phyloP scores from a whole-genome alignment of 2,329 filamentous ascomycete genomes.

The Scedosporium aurantiacum region DNA sequence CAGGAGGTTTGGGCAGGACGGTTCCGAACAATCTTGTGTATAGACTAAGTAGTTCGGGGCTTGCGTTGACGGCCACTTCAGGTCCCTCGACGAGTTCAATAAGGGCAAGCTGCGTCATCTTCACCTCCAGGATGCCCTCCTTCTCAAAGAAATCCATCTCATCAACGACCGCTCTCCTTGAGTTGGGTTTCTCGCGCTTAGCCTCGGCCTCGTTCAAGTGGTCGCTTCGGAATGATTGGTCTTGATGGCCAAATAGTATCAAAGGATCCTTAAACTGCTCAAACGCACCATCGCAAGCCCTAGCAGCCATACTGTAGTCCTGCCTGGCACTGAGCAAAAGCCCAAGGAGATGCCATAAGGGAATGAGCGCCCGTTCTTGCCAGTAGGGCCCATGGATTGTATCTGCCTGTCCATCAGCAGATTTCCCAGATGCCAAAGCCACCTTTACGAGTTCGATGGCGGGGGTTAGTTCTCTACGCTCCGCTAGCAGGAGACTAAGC shows the following conservation, averaged over 20 bases:
- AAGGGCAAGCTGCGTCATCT: conserved; percentile 85
- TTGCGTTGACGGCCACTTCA: conserved; percentile 76
- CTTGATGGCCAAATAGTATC: conserved; percentile 55
- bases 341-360: conserved; percentile 84
- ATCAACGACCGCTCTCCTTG: conserved; percentile 43
- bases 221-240: conserved; percentile 49
- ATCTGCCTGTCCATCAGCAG: conserved; percentile 30
- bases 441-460: conserved; percentile 76
- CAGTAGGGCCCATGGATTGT: conserved; percentile 38
- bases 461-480: conserved; percentile 67
- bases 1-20: conserved; percentile 33
- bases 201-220: conserved; percentile 49
- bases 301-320: conserved; percentile 68
- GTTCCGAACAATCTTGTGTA: conserved; percentile 70
- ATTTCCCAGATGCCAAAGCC: conserved; percentile 53
- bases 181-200: conserved; percentile 11
- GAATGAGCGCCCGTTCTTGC: conserved; percentile 57
- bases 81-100: conserved; percentile 76
- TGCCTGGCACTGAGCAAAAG: conserved; percentile 77
- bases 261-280: conserved; percentile 71
- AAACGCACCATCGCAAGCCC: conserved; percentile 81
- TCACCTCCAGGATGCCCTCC: conserved; percentile 80
- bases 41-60: conserved; percentile 70
- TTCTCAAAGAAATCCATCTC: conserved; percentile 78
- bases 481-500: conserved; percentile 73